Evolutionary conservation across 345 rosid species (phyloP).

Genomic region (Erodium maritimum): DNA sequence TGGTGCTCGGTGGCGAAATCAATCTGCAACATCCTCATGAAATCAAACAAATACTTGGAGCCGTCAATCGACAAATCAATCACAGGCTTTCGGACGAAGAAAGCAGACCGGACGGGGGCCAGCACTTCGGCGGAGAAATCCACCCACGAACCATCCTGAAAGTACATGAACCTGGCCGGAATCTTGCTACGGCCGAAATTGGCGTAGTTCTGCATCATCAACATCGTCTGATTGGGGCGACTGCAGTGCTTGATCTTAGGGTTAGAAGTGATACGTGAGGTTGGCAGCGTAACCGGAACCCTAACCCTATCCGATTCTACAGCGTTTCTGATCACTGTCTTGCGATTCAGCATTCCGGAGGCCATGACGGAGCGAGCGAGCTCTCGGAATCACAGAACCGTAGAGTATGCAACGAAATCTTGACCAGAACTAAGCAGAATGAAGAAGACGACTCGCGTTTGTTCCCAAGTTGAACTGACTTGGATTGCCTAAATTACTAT

Average conservation of each 20-base stretch:
- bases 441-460: too few species aligned
- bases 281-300: constrained; percentile 2
- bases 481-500: too few species aligned
- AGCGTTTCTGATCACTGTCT: too few species aligned
- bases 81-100: constrained; percentile 23
- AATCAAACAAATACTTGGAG: constrained; percentile 29
- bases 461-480: too few species aligned
- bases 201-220: constrained; percentile 6
- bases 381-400: too few species aligned
- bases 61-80: constrained; percentile 18
- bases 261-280: not conserved
- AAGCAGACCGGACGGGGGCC: constrained; percentile 11
- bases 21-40: constrained; percentile 30
- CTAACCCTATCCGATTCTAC: too few species aligned
- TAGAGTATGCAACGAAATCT: too few species aligned
- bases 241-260: not conserved
- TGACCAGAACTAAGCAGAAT: too few species aligned
- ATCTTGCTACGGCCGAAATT: constrained; percentile 20
- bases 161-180: constrained; percentile 30
- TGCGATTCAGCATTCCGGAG: too few species aligned
- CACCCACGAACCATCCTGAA: constrained; percentile 21
- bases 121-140: constrained; percentile 22
- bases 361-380: too few species aligned
- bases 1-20: constrained; percentile 20
- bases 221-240: not conserved